A percentile compares a stretch with the other conserved stretches of the same genome.
Conservation (phyloP, 371 early-diverging fungal species). For the Mucor circinelloides region DNA sequence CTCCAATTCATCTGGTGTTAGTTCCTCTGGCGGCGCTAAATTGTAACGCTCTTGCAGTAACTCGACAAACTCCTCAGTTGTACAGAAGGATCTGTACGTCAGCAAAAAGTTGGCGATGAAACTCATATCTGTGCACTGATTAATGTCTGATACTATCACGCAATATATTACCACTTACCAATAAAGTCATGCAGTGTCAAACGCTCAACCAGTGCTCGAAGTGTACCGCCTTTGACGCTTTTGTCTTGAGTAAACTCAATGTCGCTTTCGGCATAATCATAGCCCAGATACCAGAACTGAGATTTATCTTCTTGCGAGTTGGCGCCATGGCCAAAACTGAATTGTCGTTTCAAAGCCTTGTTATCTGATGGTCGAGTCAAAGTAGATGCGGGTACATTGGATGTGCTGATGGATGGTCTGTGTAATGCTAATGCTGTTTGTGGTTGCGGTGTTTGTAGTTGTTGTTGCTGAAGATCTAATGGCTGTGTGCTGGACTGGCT, state of each 20-base stretch:
- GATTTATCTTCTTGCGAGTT: slow-evolving; percentile 16
- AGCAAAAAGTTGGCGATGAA: slow-evolving; percentile 86
- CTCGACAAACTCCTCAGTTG: slow-evolving; percentile 74
- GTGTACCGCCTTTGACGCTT: slow-evolving; percentile 84
- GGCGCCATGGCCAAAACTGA: slow-evolving; percentile 19
- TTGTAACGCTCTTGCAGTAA: slow-evolving; percentile 73
- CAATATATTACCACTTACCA: slow-evolving; percentile 25
- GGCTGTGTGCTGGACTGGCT: neutral
- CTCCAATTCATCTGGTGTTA: slow-evolving; percentile 69
- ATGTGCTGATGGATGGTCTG: slow-evolving; percentile 20
- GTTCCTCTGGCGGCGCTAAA: slow-evolving; percentile 69
- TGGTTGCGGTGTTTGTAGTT: neutral
- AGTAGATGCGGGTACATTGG: neutral
- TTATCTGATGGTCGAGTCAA: slow-evolving; percentile 12
- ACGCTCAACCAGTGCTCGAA: slow-evolving; percentile 83
- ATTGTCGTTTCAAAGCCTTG: slow-evolving; percentile 21
- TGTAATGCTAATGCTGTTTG: slow-evolving; percentile 3
- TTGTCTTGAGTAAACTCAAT: slow-evolving; percentile 82
- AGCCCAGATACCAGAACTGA: slow-evolving; percentile 58
- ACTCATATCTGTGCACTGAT: slow-evolving; percentile 55
- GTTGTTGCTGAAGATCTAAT: neutral
- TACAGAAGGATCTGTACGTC: slow-evolving; percentile 86
- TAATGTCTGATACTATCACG: neutral
- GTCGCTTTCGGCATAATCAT: slow-evolving; percentile 77
- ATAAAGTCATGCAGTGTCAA: slow-evolving; percentile 82